Base-by-base conservation (phyloP, 148 eudicot genomes). In the Rhododendron ferrugineum region DNA sequence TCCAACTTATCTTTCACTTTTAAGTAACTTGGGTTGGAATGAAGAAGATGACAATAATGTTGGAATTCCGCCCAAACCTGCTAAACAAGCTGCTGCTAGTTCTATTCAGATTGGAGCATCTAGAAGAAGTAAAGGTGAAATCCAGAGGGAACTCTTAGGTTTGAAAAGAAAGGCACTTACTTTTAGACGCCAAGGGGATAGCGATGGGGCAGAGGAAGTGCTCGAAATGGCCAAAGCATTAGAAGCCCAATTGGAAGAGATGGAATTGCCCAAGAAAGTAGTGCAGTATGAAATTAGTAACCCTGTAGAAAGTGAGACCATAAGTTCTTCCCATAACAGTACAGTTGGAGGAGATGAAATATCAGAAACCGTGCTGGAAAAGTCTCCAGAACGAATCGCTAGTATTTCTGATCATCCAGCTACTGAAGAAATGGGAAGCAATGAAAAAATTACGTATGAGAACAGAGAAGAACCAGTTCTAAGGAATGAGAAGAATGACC, bases 21-120 rank as follows among this genome's bases (percentile, higher is more conserved):
- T 97, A 50, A 88, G 84, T 82, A 93, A 90, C 87, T 89, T 97
- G 89, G 99, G 99, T 26, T 97, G 99, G 99, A 93, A 94, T 81
- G 98, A 95, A 18, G 96, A 91, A 36, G 93, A 91, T 44, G 86
- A 88, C 84, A 86, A 49, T 44, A 83, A 83, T 70, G 70, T 73
- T 58, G 44, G 47, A 74, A 72, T 87, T 88, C 83, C 88, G 10
- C 28, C 90, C 42, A 85, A 88, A 30, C 85, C 83, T 56, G 42
- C 86, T 66, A 70, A 88, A 58, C 87, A 80, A 82, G 76, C 81
- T 50, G 76, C 83, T 50, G 28, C 60, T 77, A 46, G 54, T 66
- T 42, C 83, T 58, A 15, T 70, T 44, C 81, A 62, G 52, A 83
- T 78, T 52, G 79, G 46, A 83, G 89, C 84, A 83, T 84, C 91